Evolutionary conservation across 768 basidiomycete species (phyloP), one percentile per base, ranked within the genome.

Genomic region (Tremella mesenterica): DNA sequence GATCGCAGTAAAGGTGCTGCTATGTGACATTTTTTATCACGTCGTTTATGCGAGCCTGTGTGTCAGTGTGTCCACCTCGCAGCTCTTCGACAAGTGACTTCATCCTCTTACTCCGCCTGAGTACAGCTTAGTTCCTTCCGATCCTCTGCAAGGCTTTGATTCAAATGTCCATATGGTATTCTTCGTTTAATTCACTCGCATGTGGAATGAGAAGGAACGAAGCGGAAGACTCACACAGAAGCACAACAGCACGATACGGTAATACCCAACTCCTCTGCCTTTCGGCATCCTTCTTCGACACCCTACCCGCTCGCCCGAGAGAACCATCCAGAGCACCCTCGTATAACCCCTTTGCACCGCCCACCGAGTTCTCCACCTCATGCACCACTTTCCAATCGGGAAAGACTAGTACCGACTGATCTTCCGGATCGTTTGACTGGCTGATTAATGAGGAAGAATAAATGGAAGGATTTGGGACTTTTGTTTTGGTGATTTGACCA

Each of bases 11-110:
- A 47, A 0, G 86, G 86, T 1, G 90, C 89, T 9, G 86, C 83
- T 41, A 96, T 84, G 23, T 81, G 81, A 73, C 93, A 99, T 56
- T 89, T 82, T 69, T 91, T 92, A 74, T 96, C 93, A 28, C 92
- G 79, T 63, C 81, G 81, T 75, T 90, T 89, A 75, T 97, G 93
- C 2, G 91, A 95, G 71, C 92, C 89, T 92, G 65, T 7, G 4
- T 26, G 38, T 41, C 38, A 41, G 38, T 23, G n/a, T 41, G 8
- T n/a, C n/a, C n/a, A n/a, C n/a, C n/a, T n/a, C n/a, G n/a, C n/a
- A n/a, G n/a, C n/a, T n/a, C n/a, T n/a, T n/a, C n/a, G n/a, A n/a
- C n/a, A n/a, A n/a, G n/a, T n/a, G n/a, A n/a, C n/a, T n/a, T n/a
- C n/a, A n/a, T n/a, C n/a, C n/a, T n/a, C n/a, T n/a, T n/a, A n/a